Evolutionary conservation across 2,329 filamentous ascomycete species (phyloP), one percentile per base, ranked within the genome.

Genomic region (Lasiodiplodia sp.): DNA sequence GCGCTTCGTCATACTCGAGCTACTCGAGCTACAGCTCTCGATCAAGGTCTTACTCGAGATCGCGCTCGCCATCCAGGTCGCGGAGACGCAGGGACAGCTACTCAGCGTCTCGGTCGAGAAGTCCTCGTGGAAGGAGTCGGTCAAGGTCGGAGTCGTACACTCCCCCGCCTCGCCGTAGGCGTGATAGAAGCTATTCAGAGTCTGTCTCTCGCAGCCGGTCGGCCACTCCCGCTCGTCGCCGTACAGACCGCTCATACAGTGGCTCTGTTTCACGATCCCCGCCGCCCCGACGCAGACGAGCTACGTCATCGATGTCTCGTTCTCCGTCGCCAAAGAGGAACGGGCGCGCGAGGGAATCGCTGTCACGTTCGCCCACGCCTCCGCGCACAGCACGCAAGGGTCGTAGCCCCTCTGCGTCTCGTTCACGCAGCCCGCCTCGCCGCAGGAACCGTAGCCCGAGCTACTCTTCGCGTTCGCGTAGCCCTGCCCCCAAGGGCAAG

Each of bases 1-100:
- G 77, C 56, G 73, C 77, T 1, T 78, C 77, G 0, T 77, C 74
- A 16, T 75, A 77, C 58, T 68, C 67, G 18, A 75, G 73, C 14
- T 80, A 80, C 68, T 74, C 73, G 10, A 68, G 66, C 38, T 70
- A 70, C 69, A 68, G 66, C 51, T 69, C 69, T 7, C 66, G 66
- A 31, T 73, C 73, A 12, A 67, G 70, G 8, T 69, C 67, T 21
- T 64, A 68, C 23, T 70, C 72, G 2, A 66, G 68, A 6, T 72
- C 70, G n/a, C 67, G 34, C 10, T 71, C 69, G 25, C 51, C 58
- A 4, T 64, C 60, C 28, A 64, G 31, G n/a, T 37, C 60, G 16
- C 44, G 60, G n/a, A 52, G 44, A 11, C 60, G 60, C 16, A 52
- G 60, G n/a, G 60, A 53, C 56, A 68, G 56, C 44, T 40, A 63